phyloP scores from a whole-genome alignment of 257 asterid genomes.

The Solanum sitiens region DNA sequence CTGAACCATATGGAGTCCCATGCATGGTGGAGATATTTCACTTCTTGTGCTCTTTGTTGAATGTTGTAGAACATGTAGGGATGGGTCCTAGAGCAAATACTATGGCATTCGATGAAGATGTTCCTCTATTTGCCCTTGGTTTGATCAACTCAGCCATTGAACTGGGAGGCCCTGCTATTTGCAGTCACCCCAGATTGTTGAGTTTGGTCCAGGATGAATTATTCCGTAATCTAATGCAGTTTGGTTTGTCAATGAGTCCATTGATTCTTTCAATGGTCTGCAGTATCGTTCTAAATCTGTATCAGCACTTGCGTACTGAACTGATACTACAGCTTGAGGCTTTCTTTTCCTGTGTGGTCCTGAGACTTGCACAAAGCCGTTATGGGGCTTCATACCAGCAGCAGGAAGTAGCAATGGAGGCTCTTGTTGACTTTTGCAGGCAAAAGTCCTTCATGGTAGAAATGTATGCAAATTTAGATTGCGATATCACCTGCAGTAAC shows the following conservation, averaged over 20 bases:
- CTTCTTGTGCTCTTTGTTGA: constrained; percentile 81
- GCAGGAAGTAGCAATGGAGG: constrained; percentile 99
- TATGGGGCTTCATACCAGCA: constrained; percentile 92
- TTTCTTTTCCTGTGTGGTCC: constrained; percentile 85
- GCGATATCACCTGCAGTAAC: constrained; percentile 91
- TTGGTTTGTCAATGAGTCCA: constrained; percentile 86
- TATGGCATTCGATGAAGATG: constrained; percentile 84
- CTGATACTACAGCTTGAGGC: constrained; percentile 94
- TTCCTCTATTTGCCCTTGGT: constrained; percentile 82
- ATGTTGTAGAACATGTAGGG: constrained; percentile 66
- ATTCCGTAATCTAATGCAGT: constrained; percentile 84
- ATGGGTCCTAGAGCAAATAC: constrained; percentile 81
- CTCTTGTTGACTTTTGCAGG: constrained; percentile 91
- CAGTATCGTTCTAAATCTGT: constrained; percentile 82
- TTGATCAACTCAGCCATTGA: constrained; percentile 91
- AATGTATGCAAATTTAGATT: constrained; percentile 86
- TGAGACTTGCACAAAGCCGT: constrained; percentile 89
- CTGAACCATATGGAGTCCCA: constrained; percentile 91
- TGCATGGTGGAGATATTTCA: constrained; percentile 96
- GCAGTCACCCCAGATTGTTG: constrained; percentile 72
- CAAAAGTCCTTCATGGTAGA: constrained; percentile 90
- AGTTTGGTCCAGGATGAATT: constrained; percentile 88
- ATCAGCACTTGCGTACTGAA: constrained; percentile 72
- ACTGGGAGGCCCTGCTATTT: constrained; percentile 74
- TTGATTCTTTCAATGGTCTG: constrained; percentile 91